These are phyloP conservation scores for Salix viminalis DNA, from an alignment of 345 rosid genomes.

Conservation along the genomic window DNA sequence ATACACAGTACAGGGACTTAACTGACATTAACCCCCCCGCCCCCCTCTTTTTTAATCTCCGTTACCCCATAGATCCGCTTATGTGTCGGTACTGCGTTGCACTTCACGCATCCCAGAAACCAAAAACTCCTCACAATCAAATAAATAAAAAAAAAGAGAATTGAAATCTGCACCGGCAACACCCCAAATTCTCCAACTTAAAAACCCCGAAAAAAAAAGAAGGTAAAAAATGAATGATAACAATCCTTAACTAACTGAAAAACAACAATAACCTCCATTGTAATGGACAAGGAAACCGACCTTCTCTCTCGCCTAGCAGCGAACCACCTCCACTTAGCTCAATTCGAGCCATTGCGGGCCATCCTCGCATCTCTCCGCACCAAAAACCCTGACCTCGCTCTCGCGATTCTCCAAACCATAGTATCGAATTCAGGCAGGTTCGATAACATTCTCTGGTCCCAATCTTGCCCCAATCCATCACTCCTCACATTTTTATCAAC, in stretches of 20 bases:
- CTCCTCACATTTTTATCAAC: slow-evolving; percentile 63
- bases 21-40: too few species aligned
- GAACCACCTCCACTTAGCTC: slow-evolving; percentile 83
- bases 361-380: slow-evolving; percentile 64
- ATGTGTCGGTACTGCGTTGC: not conserved
- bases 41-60: too few species aligned
- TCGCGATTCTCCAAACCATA: slow-evolving; percentile 64
- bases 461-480: slow-evolving; percentile 73
- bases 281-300: slow-evolving; percentile 76
- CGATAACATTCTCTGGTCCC: slow-evolving; percentile 67
- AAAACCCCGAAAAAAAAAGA: not conserved
- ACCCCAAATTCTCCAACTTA: not conserved
- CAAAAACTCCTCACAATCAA: too few species aligned
- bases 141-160: too few species aligned
- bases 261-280: not conserved
- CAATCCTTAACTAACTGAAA: not conserved
- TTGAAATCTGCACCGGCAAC: not conserved
- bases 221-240: not conserved
- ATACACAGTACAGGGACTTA: too few species aligned
- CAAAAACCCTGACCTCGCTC: slow-evolving; percentile 63
- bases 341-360: slow-evolving; percentile 90
- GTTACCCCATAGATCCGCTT: too few species aligned
- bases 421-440: slow-evolving; percentile 71
- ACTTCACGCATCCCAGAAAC: not conserved
- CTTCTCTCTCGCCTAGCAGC: slow-evolving; percentile 80